phyloP scores from a whole-genome alignment of 805 yeast genomes.

The Debaryomyces castellii region DNA sequence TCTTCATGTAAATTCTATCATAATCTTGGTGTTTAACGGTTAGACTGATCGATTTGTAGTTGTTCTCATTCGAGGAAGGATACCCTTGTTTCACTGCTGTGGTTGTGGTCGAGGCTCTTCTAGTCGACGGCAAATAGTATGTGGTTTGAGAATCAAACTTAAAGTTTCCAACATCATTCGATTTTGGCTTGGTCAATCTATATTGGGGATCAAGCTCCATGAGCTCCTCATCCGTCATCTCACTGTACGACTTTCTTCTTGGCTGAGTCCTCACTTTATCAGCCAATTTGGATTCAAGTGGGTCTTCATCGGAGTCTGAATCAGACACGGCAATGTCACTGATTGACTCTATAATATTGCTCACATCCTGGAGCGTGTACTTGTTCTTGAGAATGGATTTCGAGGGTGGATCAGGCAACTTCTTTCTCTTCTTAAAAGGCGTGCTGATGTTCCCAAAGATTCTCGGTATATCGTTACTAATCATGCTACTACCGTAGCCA shows the following conservation, averaged over 20 bases:
- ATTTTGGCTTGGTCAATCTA: slow-evolving; percentile 31
- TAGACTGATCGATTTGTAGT: slow-evolving; percentile 39
- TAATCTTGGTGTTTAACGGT: slow-evolving; percentile 45
- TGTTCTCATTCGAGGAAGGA: slow-evolving; percentile 35
- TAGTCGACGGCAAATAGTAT: slow-evolving; percentile 18
- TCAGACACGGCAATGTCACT: not conserved
- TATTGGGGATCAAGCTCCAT: slow-evolving; percentile 56
- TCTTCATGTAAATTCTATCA: slow-evolving; percentile 15
- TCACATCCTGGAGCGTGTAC: slow-evolving; percentile 22
- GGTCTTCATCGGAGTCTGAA: not conserved
- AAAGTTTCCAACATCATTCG: slow-evolving; percentile 41
- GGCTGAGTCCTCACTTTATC: slow-evolving; percentile 4
- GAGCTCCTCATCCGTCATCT: slow-evolving; percentile 54
- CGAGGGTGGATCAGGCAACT: slow-evolving; percentile 30
- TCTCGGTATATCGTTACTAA: slow-evolving; percentile 17
- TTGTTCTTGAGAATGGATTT: slow-evolving; percentile 41
- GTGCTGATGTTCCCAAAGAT: slow-evolving; percentile 3
- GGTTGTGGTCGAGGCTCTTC: slow-evolving; percentile 13
- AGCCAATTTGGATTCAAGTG: not conserved
- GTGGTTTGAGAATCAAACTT: slow-evolving; percentile 43
- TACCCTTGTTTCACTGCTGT: slow-evolving; percentile 12
- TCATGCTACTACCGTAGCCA: slow-evolving; percentile 18
- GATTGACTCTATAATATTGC: not conserved
- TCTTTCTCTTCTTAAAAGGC: slow-evolving; percentile 9
- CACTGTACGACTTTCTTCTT: slow-evolving; percentile 47